Conservation (phyloP, 2,329 filamentous ascomycete species). For the Cyphellophora attinorum region DNA sequence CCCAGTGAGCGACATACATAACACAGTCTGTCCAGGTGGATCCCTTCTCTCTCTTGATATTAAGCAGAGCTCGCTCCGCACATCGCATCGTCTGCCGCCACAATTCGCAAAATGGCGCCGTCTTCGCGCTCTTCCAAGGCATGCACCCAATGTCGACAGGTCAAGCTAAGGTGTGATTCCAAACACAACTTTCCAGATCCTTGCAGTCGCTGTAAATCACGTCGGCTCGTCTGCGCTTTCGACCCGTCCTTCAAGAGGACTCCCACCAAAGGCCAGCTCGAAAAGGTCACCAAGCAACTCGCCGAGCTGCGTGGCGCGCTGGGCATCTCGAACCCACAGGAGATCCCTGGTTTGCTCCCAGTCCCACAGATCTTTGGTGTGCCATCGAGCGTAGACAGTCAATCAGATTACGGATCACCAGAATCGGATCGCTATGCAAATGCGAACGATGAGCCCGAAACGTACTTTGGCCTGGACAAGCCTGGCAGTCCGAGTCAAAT, state of each 20-base stretch:
- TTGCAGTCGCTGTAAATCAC: background rate
- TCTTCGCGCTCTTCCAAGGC: background rate
- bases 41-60: too few species aligned
- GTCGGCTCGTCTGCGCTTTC: background rate
- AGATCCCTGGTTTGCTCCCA: background rate
- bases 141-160: background rate
- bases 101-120: too few species aligned
- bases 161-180: background rate
- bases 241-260: background rate
- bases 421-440: background rate
- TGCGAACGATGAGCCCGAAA: background rate
- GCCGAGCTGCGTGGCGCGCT: constrained; percentile 77
- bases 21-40: too few species aligned
- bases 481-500: too few species aligned
- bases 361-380: background rate
- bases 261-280: background rate
- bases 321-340: constrained; percentile 78
- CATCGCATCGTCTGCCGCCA: too few species aligned
- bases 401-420: background rate
- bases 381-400: background rate
- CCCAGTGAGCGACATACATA: too few species aligned
- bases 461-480: background rate
- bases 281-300: background rate
- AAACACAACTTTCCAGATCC: background rate
- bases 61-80: too few species aligned